Evolutionary conservation across 768 basidiomycete species (phyloP).

Genomic region (Pholiota molesta): DNA sequence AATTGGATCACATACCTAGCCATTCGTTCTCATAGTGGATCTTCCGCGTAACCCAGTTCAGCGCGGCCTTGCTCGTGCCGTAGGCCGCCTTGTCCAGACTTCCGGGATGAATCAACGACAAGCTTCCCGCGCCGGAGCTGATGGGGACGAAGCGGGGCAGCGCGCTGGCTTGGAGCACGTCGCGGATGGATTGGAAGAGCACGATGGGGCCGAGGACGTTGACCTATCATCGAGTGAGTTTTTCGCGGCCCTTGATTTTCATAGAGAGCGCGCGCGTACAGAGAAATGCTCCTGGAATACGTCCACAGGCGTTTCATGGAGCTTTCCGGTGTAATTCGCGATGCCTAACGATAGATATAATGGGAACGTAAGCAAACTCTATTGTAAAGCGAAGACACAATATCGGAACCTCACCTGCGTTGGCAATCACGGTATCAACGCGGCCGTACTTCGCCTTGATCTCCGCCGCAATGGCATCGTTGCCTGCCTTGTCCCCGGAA

Average conservation of each 20-base stretch:
- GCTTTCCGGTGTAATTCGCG: too few relatives aligned
- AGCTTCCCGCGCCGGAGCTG: background rate
- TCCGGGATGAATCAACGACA: background rate
- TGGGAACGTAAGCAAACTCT: too few relatives aligned
- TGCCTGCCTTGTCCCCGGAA: background rate
- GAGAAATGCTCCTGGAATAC: background rate
- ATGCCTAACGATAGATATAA: background rate
- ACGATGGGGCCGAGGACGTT: constrained; percentile 5
- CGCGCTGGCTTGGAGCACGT: constrained; percentile 1
- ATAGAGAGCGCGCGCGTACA: background rate
- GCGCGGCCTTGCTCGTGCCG: constrained; percentile 5
- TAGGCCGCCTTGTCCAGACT: background rate
- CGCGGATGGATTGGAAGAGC: constrained; percentile 4
- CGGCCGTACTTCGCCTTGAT: background rate
- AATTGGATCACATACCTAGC: background rate
- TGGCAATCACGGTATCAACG: constrained; percentile 4
- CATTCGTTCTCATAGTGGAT: constrained; percentile 15
- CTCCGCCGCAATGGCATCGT: background rate
- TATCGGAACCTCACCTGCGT: background rate
- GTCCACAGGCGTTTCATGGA: background rate
- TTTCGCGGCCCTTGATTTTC: too few relatives aligned
- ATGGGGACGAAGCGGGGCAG: constrained; percentile 6
- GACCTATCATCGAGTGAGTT: background rate
- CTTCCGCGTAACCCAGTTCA: constrained; percentile 9
- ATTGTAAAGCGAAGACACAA: too few relatives aligned